Base-by-base conservation (phyloP, 2,329 filamentous ascomycete genomes). In the Penicillium sumatraense region DNA sequence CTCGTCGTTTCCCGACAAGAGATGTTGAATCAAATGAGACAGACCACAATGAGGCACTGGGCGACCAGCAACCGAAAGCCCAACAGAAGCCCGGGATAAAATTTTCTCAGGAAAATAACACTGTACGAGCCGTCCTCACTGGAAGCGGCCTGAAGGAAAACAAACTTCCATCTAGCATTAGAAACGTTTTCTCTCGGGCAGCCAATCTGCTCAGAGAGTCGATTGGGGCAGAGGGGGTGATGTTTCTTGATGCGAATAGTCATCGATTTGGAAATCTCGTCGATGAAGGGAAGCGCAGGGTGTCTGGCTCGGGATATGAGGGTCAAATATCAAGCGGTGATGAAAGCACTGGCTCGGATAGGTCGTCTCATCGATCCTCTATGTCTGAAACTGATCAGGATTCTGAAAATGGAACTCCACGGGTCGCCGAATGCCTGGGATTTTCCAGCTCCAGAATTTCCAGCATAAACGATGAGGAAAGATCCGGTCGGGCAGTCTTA, bases 171-270 rank as follows among this genome's bases (percentile, higher is more conserved):
- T 48, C 46, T 2, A 56, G 56, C 5, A 62, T 66, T 3, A 60
- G 62, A 38, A 50, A 65, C 5, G 61, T 80, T 2, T 79, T 80
- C 45, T 73, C 74, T 0, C 78, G 75, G 20, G 80, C 80, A 9
- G 75, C 79, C 11, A 73, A 73, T 20, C 68, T 81, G 2, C 69
- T 82, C 7, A 64, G 75, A 1, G 68, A 79, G 26, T 74, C 76
- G 0, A 64, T 81, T 3, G 74, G 76, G 13, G 69, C 75, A 0
- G 75, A 77, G 14, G 78, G 78, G 0, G 63, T 67, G 2, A 68
- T 72, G 1, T 74, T 75, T 8, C 63, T 76, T 14, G 58, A 66
- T 55, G 59, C 67, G 1, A 38, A 61, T 6, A 53, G 52, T n/a
- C 51, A 60, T 2, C 45, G 56, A 10, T 61, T 65, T 20, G 65